These are phyloP conservation scores for Cardamine chenopodiifolia DNA, from an alignment of 345 rosid genomes.

Conservation along the genomic window DNA sequence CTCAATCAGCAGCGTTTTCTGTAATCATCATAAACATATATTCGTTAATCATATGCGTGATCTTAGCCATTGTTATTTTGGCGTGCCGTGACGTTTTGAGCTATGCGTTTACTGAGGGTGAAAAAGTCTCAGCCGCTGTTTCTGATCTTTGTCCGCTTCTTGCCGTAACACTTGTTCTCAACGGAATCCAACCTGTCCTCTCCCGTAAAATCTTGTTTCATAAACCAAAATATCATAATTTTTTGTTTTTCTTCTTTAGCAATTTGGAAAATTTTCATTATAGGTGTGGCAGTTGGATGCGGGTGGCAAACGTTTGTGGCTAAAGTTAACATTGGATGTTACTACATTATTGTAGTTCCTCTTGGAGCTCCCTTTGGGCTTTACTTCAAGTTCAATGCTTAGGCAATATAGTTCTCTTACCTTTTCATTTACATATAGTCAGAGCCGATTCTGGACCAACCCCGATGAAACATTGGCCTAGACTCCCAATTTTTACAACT, in stretches of 20 bases:
- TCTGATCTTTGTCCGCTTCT: conserved; percentile 71
- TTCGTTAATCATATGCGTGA: conserved; percentile 52
- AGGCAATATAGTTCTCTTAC: conserved; percentile 43
- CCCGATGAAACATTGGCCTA: too few species aligned
- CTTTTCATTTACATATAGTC: neutral
- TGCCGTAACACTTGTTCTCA: conserved; percentile 61
- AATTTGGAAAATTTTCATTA: neutral
- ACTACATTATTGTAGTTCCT: conserved; percentile 69
- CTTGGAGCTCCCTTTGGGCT: conserved; percentile 65
- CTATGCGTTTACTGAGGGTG: conserved; percentile 67
- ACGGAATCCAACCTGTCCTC: conserved; percentile 76
- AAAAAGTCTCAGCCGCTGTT: conserved; percentile 61
- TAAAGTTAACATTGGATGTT: conserved; percentile 70
- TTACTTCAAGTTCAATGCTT: conserved; percentile 62
- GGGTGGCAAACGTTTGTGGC: conserved; percentile 87
- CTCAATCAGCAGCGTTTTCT: conserved; percentile 67
- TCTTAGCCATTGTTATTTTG: conserved; percentile 43
- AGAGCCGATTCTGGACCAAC: too few species aligned
- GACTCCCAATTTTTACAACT: too few species aligned
- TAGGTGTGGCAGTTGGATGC: conserved; percentile 84
- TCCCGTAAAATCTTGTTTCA: conserved; percentile 47
- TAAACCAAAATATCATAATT: neutral
- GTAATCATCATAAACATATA: conserved; percentile 52
- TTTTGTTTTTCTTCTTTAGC: neutral
- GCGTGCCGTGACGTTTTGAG: conserved; percentile 54